These are phyloP conservation scores for Penicillium sclerotiorum DNA, from an alignment of 2,329 filamentous ascomycete genomes.

Conservation along the genomic window DNA sequence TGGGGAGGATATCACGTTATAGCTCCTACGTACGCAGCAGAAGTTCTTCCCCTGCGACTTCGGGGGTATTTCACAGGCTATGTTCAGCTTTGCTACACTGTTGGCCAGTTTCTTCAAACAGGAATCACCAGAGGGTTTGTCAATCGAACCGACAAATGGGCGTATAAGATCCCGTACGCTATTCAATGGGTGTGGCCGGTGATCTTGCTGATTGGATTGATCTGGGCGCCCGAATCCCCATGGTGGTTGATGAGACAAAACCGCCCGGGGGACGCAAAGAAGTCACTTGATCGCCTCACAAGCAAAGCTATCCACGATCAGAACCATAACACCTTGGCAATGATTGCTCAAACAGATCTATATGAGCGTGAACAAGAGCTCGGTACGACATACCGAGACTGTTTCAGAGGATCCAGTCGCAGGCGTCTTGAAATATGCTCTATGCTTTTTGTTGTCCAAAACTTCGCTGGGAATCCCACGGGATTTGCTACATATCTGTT, in stretches of 20 bases:
- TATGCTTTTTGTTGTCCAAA: background rate
- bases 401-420: background rate
- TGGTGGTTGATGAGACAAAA: background rate
- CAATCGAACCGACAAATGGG: background rate
- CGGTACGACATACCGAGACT: background rate
- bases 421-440: background rate
- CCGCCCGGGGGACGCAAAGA: background rate
- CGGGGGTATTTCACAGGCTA: background rate
- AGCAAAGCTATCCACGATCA: background rate
- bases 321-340: background rate
- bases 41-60: background rate
- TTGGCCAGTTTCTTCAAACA: background rate
- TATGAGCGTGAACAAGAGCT: background rate
- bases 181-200: background rate
- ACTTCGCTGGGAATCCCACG: background rate
- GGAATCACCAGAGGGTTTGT: background rate
- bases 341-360: background rate
- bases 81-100: background rate
- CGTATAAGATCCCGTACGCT: background rate
- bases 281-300: background rate
- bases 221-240: background rate
- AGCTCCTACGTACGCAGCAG: background rate
- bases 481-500: background rate
- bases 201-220: background rate
- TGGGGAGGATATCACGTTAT: background rate